phyloP scores from a whole-genome alignment of 2,329 filamentous ascomycete species.

The Arthrocladium fulminans region DNA sequence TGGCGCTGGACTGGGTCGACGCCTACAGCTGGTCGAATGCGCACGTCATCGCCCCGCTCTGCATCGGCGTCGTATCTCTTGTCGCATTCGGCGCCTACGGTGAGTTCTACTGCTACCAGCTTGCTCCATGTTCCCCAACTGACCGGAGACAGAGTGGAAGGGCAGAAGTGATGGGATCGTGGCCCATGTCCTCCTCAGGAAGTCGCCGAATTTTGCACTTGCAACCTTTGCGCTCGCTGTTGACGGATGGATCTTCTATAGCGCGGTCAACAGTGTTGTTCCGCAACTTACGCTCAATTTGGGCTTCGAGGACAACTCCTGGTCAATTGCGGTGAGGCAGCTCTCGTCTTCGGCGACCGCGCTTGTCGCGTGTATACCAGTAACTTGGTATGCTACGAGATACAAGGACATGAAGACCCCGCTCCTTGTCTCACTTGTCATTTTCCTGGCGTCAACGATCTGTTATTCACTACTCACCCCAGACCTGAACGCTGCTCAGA shows the following conservation, averaged over 20 bases:
- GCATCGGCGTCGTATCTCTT: conserved; percentile 36
- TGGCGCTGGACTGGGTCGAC: conserved; percentile 41
- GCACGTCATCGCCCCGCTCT: conserved; percentile 32
- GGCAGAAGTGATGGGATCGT: conserved; percentile 46
- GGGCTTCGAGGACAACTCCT: conserved; percentile 40
- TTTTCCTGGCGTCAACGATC: conserved; percentile 42
- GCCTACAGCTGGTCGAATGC: conserved; percentile 34
- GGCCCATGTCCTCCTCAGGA: conserved; percentile 48
- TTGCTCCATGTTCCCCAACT: conserved; percentile 3
- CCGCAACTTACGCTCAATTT: conserved; percentile 43
- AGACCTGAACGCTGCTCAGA: conserved; percentile 37
- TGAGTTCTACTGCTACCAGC: conserved; percentile 4
- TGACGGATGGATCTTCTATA: conserved; percentile 52
- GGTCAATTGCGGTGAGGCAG: conserved; percentile 42
- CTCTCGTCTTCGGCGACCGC: conserved; percentile 37
- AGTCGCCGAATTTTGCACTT: conserved; percentile 47
- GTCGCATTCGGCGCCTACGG: conserved; percentile 33
- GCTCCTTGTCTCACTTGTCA: conserved; percentile 37
- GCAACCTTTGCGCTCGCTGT: conserved; percentile 49
- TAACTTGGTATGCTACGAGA: conserved; percentile 40
- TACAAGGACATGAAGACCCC: conserved; percentile 44
- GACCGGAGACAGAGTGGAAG: conserved; percentile 43
- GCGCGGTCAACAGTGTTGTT: conserved; percentile 44
- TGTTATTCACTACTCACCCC: conserved; percentile 41
- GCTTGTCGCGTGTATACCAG: conserved; percentile 35